Conservation (phyloP, 345 rosid species). For the Garcia nutans region DNA sequence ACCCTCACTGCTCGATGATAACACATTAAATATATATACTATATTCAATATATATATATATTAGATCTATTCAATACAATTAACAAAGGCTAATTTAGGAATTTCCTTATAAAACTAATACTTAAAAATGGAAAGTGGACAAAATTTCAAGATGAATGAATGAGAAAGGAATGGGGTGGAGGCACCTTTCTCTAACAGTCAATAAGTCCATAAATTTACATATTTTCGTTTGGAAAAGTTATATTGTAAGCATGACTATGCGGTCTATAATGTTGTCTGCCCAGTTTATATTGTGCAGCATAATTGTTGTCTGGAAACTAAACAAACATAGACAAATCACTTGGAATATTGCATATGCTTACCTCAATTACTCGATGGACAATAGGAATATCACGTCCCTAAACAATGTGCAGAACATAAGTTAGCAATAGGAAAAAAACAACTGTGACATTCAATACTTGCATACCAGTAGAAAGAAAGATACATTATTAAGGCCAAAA, state of each 20-base stretch:
- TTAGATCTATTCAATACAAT: no score
- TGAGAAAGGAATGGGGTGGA: no score
- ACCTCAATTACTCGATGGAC: slow-evolving; percentile 57
- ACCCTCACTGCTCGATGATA: no score
- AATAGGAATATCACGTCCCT: slow-evolving; percentile 50
- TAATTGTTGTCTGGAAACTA: neutral
- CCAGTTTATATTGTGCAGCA: neutral
- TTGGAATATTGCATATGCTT: neutral
- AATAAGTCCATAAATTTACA: neutral
- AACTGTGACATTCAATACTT: neutral
- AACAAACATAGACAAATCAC: neutral
- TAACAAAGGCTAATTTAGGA: no score
- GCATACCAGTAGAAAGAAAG: neutral
- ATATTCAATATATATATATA: no score
- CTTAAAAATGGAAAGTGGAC: no score
- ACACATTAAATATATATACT: no score
- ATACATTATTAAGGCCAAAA: neutral
- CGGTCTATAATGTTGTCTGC: neutral
- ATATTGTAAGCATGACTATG: neutral
- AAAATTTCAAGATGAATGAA: no score
- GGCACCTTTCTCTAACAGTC: neutral
- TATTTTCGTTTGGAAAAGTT: neutral
- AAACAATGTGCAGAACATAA: slow-evolving; percentile 3
- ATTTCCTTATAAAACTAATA: no score
- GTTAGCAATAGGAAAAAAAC: slow-evolving; percentile 6